Percentiles rank a stretch among this genome's conserved stretches.
Evolutionary conservation across 148 eudicot genomes (phyloP).

Genomic region (Pharnaceum exiguum): DNA sequence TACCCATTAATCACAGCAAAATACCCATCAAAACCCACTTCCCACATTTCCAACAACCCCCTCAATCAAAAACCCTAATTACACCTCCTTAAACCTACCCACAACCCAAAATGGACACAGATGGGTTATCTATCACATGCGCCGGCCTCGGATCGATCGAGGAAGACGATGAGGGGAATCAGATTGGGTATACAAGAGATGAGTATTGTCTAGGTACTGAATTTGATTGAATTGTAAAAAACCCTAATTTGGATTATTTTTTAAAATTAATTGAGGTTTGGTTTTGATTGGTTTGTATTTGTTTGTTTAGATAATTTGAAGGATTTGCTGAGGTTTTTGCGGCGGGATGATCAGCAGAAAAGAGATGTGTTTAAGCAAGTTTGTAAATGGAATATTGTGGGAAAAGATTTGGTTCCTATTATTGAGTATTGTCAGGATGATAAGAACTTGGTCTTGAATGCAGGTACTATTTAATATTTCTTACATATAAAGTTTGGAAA

Average conservation of each 20-base stretch:
- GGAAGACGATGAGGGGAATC: slow-evolving; percentile 58
- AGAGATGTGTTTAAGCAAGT: slow-evolving; percentile 93
- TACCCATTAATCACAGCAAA: too few species aligned
- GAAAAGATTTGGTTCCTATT: slow-evolving; percentile 88
- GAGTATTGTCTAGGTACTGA: slow-evolving; percentile 60
- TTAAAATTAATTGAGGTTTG: not conserved
- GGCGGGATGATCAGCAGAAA: slow-evolving; percentile 80
- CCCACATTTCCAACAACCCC: not conserved
- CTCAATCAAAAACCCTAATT: slow-evolving; percentile 18
- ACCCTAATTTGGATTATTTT: slow-evolving; percentile 7
- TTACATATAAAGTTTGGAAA: too few species aligned
- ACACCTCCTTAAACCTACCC: not conserved
- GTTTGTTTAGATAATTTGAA: slow-evolving; percentile 74
- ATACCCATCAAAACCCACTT: not conserved
- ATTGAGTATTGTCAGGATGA: slow-evolving; percentile 71
- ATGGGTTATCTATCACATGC: slow-evolving; percentile 69
- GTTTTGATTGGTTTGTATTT: not conserved
- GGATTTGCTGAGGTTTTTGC: slow-evolving; percentile 85
- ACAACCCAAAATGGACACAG: slow-evolving; percentile 36
- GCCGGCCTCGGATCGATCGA: slow-evolving; percentile 67
- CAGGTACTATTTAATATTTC: too few species aligned
- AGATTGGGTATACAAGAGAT: slow-evolving; percentile 41
- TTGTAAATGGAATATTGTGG: slow-evolving; percentile 85
- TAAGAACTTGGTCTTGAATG: slow-evolving; percentile 67
- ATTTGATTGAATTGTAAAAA: not conserved